These are phyloP conservation scores for Suillus cothurnatus DNA, from an alignment of 768 basidiomycete species.

Conservation along the genomic window DNA sequence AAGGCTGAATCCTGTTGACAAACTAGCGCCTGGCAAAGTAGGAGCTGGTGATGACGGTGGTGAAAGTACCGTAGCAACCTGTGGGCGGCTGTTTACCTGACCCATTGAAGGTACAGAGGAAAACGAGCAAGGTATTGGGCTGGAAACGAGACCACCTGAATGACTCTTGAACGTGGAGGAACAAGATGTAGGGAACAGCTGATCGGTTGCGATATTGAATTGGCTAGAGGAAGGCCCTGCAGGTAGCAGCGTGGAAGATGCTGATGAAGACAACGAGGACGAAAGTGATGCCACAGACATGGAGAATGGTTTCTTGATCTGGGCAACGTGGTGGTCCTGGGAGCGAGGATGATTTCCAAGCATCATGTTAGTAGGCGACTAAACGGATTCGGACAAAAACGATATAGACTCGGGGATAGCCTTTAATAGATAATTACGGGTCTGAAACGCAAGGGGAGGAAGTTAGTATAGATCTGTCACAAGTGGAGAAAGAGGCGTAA, in stretches of 20 bases:
- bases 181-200: slow-evolving; percentile 36
- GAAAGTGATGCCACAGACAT: slow-evolving; percentile 43
- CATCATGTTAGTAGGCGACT: slow-evolving; percentile 13
- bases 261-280: slow-evolving; percentile 49
- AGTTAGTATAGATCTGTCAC: slow-evolving; percentile 17
- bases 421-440: slow-evolving; percentile 30
- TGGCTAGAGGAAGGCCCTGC: slow-evolving; percentile 38
- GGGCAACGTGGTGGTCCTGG: slow-evolving; percentile 31
- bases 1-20: slow-evolving; percentile 29
- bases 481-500: slow-evolving; percentile 16
- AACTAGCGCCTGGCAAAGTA: slow-evolving; percentile 21
- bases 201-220: slow-evolving; percentile 49
- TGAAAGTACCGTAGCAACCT: slow-evolving; percentile 19
- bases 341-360: slow-evolving; percentile 22
- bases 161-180: slow-evolving; percentile 38
- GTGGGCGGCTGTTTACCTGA: slow-evolving; percentile 37
- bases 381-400: slow-evolving; percentile 24
- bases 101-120: slow-evolving; percentile 35
- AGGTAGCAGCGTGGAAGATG: slow-evolving; percentile 42
- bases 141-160: slow-evolving; percentile 29
- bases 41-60: slow-evolving; percentile 33
- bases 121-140: slow-evolving; percentile 21
- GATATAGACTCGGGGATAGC: slow-evolving; percentile 32
- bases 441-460: slow-evolving; percentile 22
- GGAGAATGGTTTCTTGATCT: slow-evolving; percentile 40